A percentile compares a stretch with the other conserved stretches of the same genome.
phyloP scores from a whole-genome alignment of 2,329 filamentous ascomycete genomes.

The Ophiocordyceps sinensis region DNA sequence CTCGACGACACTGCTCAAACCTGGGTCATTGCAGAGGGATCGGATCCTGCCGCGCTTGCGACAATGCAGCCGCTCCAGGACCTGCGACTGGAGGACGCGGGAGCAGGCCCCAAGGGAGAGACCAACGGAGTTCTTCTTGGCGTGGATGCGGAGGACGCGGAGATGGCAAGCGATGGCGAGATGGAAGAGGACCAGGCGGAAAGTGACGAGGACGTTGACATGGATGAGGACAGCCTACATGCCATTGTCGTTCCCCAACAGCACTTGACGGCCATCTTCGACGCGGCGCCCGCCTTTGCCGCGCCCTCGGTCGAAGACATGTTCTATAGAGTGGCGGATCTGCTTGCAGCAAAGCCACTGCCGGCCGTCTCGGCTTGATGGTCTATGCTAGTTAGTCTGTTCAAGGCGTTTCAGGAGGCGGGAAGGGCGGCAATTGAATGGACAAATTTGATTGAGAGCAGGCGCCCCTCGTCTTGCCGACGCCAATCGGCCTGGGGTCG shows the following conservation, averaged over 20 bases:
- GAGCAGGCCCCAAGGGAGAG: constrained; percentile 9
- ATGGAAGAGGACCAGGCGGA: constrained; percentile 19
- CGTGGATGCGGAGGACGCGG: constrained; percentile 21
- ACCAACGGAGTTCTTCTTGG: constrained; percentile 16
- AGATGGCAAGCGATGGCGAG: constrained; percentile 27
- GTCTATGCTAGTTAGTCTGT: not conserved
- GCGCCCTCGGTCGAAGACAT: constrained; percentile 60
- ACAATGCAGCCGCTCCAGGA: constrained; percentile 42
- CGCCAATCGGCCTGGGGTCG: not conserved
- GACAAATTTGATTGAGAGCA: not conserved
- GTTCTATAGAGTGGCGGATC: constrained; percentile 55
- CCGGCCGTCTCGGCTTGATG: constrained; percentile 8
- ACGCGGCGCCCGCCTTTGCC: constrained; percentile 52
- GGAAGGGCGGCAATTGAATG: no score
- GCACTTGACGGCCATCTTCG: constrained; percentile 55
- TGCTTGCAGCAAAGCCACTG: constrained; percentile 42
- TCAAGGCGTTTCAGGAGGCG: no score
- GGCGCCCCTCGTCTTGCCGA: no score
- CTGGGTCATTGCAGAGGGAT: constrained; percentile 45
- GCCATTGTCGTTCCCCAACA: constrained; percentile 52
- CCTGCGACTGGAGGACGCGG: constrained; percentile 30
- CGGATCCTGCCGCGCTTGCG: constrained; percentile 34
- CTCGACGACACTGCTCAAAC: constrained; percentile 66
- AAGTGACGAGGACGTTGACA: constrained; percentile 29
- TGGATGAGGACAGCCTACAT: constrained; percentile 31